These are phyloP conservation scores for Capillidium heterosporum DNA, from an alignment of 371 early-diverging fungal species.

Conservation along the genomic window DNA sequence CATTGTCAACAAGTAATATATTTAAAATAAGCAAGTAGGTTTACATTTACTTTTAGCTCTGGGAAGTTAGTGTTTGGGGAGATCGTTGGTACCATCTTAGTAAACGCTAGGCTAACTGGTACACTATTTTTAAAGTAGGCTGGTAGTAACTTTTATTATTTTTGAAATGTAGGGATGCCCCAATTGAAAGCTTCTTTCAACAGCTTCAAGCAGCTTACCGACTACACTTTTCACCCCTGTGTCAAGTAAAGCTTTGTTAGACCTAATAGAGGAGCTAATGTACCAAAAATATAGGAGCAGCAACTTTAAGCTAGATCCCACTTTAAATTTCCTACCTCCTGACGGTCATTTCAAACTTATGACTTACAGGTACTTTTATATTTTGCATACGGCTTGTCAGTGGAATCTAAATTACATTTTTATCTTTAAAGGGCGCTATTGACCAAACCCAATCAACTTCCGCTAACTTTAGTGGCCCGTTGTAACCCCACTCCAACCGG, in stretches of 20 bases:
- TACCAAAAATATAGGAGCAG: slow-evolving; percentile 16
- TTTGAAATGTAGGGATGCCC: slow-evolving; percentile 47
- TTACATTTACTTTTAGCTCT: slow-evolving; percentile 18
- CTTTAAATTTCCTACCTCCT: slow-evolving; percentile 82
- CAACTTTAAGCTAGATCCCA: slow-evolving; percentile 61
- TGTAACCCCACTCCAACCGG: too few species aligned
- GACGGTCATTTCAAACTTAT: slow-evolving; percentile 80
- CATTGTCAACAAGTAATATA: slow-evolving; percentile 42
- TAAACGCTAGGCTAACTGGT: slow-evolving; percentile 62
- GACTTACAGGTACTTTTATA: slow-evolving; percentile 24
- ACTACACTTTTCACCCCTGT: slow-evolving; percentile 78
- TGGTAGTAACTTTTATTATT: neutral
- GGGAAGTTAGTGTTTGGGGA: slow-evolving; percentile 57
- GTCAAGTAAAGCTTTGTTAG: slow-evolving; percentile 30
- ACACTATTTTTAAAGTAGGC: slow-evolving; percentile 1
- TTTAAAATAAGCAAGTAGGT: neutral
- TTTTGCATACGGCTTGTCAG: slow-evolving; percentile 9
- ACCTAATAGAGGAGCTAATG: too few species aligned
- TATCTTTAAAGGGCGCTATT: too few species aligned
- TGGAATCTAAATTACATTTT: slow-evolving; percentile 6
- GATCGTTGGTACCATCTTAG: slow-evolving; percentile 56
- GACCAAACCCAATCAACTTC: too few species aligned
- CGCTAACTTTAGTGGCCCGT: too few species aligned
- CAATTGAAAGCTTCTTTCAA: slow-evolving; percentile 57
- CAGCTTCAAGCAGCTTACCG: slow-evolving; percentile 54